phyloP scores from a whole-genome alignment of 2,329 filamentous ascomycete species.

The Phialocephala subalpina region DNA sequence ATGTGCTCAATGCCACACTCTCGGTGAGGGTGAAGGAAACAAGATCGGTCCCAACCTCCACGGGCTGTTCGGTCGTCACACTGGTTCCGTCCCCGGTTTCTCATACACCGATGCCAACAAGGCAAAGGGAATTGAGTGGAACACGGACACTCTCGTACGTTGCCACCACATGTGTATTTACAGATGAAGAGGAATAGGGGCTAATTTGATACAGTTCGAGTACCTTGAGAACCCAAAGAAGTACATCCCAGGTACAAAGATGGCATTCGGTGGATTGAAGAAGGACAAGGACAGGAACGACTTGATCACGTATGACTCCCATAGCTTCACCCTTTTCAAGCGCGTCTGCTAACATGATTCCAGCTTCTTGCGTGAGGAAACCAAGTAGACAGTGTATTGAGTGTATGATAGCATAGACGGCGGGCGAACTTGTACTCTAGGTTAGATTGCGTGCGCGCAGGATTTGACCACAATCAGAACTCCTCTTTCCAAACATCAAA shows the following conservation, averaged over 20 bases:
- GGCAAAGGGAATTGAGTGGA: constrained; percentile 90
- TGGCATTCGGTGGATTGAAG: constrained; percentile 99
- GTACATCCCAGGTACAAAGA: constrained; percentile 99
- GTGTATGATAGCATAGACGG: constrained; percentile 43
- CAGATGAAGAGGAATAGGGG: background rate
- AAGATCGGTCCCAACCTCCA: constrained; percentile 97
- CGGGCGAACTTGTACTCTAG: constrained; percentile 37
- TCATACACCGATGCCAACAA: constrained; percentile 99
- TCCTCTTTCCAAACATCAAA: constrained; percentile 23
- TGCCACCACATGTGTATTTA: background rate
- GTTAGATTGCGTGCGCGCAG: constrained; percentile 33
- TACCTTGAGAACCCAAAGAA: constrained; percentile 99
- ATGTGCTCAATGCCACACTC: constrained; percentile 98
- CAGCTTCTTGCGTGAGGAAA: constrained; percentile 74
- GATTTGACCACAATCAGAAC: constrained; percentile 23
- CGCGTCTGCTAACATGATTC: constrained; percentile 28
- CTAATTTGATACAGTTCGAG: constrained; percentile 68
- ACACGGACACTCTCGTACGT: constrained; percentile 82
- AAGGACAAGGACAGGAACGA: constrained; percentile 99
- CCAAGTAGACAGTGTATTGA: constrained; percentile 62
- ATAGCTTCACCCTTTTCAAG: background rate
- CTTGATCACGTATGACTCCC: constrained; percentile 85
- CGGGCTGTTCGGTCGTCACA: constrained; percentile 97
- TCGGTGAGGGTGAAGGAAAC: constrained; percentile 90
- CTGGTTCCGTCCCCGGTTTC: constrained; percentile 89